These are phyloP conservation scores for Letharia lupina DNA, from an alignment of 495 filamentous ascomycete genomes.

Conservation along the genomic window DNA sequence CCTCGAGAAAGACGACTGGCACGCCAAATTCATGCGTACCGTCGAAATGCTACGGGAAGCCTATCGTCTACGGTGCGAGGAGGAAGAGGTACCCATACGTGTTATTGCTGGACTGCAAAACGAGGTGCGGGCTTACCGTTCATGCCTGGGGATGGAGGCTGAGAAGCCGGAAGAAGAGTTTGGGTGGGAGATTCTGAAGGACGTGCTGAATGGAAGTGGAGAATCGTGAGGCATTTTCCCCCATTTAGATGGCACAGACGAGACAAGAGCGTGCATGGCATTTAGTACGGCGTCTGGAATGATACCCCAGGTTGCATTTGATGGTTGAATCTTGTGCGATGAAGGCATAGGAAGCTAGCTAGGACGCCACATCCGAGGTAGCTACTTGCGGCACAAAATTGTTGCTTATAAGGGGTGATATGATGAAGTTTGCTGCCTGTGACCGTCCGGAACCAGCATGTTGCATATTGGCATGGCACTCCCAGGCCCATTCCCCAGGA, in stretches of 20 bases:
- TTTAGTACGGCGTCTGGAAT: constrained; percentile 23
- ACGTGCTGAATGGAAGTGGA: constrained; percentile 29
- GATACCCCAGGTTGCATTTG: constrained; percentile 21
- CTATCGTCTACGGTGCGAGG: constrained; percentile 41
- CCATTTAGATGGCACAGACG: neutral
- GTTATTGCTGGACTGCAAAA: constrained; percentile 46
- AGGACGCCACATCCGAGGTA: neutral
- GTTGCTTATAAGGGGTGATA: neutral
- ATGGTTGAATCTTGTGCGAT: neutral
- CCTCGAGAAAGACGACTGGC: constrained; percentile 58
- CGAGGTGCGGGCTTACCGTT: constrained; percentile 46
- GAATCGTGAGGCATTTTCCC: constrained; percentile 9
- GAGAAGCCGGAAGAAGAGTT: constrained; percentile 47
- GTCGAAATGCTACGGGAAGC: constrained; percentile 47
- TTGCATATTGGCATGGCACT: neutral
- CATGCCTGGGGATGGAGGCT: constrained; percentile 44
- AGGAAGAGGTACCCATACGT: constrained; percentile 41
- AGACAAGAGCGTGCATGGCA: neutral
- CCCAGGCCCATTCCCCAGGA: too few relatives aligned
- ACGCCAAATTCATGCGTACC: constrained; percentile 46
- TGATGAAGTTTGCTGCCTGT: neutral
- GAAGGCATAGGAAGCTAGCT: neutral
- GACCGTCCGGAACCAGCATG: neutral
- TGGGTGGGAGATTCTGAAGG: constrained; percentile 45
- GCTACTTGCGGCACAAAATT: neutral